Percentiles rank a stretch among this genome's conserved stretches.
phyloP scores from a whole-genome alignment of 208 protist genomes.

The Leishmania arabica region DNA sequence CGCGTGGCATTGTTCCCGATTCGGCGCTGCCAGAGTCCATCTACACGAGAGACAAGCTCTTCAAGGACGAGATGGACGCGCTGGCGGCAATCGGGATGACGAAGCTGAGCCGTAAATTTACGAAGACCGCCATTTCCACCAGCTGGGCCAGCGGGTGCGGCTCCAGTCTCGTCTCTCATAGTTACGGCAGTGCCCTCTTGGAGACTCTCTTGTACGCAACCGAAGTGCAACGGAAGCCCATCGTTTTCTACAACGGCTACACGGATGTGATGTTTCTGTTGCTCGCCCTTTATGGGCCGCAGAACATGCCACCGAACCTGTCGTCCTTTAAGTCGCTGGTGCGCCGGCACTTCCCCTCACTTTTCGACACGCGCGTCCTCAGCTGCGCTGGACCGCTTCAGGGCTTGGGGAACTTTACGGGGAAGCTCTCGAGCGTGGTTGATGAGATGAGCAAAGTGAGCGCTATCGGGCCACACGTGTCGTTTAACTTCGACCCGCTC shows the following conservation, averaged over 20 bases:
- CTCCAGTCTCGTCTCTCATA: slow-evolving; percentile 6
- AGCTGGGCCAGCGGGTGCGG: neutral
- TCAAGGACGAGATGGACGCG: slow-evolving; percentile 15
- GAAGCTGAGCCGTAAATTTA: slow-evolving; percentile 14
- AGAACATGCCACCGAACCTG: slow-evolving; percentile 29
- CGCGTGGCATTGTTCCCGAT: slow-evolving; percentile 12
- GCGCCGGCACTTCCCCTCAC: slow-evolving; percentile 46
- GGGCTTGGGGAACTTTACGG: slow-evolving; percentile 39
- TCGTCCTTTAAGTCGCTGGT: slow-evolving; percentile 49
- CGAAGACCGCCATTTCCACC: neutral
- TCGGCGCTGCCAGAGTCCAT: slow-evolving; percentile 13
- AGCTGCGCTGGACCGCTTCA: slow-evolving; percentile 44
- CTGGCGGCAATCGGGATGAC: slow-evolving; percentile 30
- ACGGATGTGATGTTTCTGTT: slow-evolving; percentile 66
- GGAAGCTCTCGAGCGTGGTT: slow-evolving; percentile 40
- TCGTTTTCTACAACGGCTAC: slow-evolving; percentile 68
- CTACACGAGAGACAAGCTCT: slow-evolving; percentile 14
- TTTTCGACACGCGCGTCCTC: slow-evolving; percentile 75
- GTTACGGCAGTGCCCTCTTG: slow-evolving; percentile 48
- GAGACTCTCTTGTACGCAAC: slow-evolving; percentile 41
- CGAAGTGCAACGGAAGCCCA: slow-evolving; percentile 38
- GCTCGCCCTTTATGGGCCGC: slow-evolving; percentile 31
- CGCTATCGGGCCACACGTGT: slow-evolving; percentile 4
- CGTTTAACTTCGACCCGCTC: slow-evolving; percentile 19
- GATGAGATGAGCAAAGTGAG: slow-evolving; percentile 29